Evolutionary conservation across 768 basidiomycete species (phyloP).

Genomic region (Xerocomus brunneocitrinus): DNA sequence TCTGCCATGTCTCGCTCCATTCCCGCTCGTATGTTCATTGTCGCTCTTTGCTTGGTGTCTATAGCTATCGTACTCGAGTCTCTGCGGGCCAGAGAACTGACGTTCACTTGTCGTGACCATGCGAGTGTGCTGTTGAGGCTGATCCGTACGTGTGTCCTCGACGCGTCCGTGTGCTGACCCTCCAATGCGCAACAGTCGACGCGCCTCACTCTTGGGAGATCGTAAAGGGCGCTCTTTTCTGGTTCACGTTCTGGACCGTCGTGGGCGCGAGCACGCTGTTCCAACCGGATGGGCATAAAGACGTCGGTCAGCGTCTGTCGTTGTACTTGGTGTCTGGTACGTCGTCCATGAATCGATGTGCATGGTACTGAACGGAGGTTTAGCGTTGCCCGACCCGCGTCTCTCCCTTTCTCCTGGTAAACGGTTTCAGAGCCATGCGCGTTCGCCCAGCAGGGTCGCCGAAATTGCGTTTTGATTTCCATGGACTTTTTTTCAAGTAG

Average conservation of each 20-base stretch:
- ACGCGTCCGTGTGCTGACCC: neutral
- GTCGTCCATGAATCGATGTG: too few species aligned
- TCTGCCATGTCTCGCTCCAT: slow-evolving; percentile 4
- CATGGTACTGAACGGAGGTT: too few species aligned
- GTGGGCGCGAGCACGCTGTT: neutral
- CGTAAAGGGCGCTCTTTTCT: slow-evolving; percentile 5
- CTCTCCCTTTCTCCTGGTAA: too few species aligned
- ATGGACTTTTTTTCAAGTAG: neutral
- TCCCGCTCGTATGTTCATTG: slow-evolving; percentile 7
- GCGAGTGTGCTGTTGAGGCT: slow-evolving; percentile 7
- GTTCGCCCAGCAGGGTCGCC: slow-evolving; percentile 12
- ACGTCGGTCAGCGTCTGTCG: neutral
- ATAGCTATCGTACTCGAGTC: slow-evolving; percentile 1
- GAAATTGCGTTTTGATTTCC: slow-evolving; percentile 8
- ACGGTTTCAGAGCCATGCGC: neutral
- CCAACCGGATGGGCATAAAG: neutral
- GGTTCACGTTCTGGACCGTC: slow-evolving; percentile 8
- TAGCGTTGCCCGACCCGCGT: too few species aligned
- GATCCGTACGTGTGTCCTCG: slow-evolving; percentile 8
- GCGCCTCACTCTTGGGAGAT: slow-evolving; percentile 17
- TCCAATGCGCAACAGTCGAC: slow-evolving; percentile 4
- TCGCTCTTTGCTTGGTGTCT: slow-evolving; percentile 17
- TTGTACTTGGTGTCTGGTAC: neutral
- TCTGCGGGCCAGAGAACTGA: neutral
- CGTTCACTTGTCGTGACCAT: neutral